Percentiles rank a stretch among this genome's conserved stretches.
Evolutionary conservation across 129 eudicot genomes (phyloP).

Genomic region (Escallonia herrerae): DNA sequence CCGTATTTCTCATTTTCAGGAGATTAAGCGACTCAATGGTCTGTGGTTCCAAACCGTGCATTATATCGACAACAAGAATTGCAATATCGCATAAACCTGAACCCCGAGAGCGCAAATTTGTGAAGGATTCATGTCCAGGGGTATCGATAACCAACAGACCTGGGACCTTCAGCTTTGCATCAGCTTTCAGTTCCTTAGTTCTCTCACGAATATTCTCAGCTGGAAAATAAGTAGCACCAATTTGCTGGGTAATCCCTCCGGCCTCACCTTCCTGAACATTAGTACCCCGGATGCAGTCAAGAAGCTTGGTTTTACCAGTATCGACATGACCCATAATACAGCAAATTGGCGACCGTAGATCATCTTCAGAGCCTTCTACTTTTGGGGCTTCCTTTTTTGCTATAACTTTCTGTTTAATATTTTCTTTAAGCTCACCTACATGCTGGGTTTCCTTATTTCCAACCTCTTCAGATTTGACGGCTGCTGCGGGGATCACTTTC

Average conservation of each 20-base stretch:
- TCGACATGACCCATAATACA: slow-evolving; percentile 99
- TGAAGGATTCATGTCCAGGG: slow-evolving; percentile 94
- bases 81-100: slow-evolving; percentile 96
- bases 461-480: slow-evolving; percentile 14
- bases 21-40: slow-evolving; percentile 89
- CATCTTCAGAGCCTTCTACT: slow-evolving; percentile 31
- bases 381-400: slow-evolving; percentile 31
- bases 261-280: slow-evolving; percentile 99
- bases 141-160: slow-evolving; percentile 94
- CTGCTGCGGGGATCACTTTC: slow-evolving; percentile 11
- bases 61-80: slow-evolving; percentile 88
- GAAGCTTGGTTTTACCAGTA: slow-evolving; percentile 93
- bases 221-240: slow-evolving; percentile 94
- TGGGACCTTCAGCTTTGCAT: slow-evolving; percentile 85
- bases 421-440: slow-evolving; percentile 27
- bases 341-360: slow-evolving; percentile 90
- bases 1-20: slow-evolving; percentile 82
- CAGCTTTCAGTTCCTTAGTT: slow-evolving; percentile 90
- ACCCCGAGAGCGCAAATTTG: slow-evolving; percentile 87
- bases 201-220: slow-evolving; percentile 91
- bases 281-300: slow-evolving; percentile 92
- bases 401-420: slow-evolving; percentile 22
- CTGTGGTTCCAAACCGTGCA: slow-evolving; percentile 97
- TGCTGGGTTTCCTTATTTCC: slow-evolving; percentile 27
- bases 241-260: slow-evolving; percentile 98